Percentiles rank a stretch among this genome's conserved stretches.
These are phyloP conservation scores for Rhytidiadelphus loreus DNA, from an alignment of 225 moss, liverwort and hornwort species.

Conservation along the genomic window DNA sequence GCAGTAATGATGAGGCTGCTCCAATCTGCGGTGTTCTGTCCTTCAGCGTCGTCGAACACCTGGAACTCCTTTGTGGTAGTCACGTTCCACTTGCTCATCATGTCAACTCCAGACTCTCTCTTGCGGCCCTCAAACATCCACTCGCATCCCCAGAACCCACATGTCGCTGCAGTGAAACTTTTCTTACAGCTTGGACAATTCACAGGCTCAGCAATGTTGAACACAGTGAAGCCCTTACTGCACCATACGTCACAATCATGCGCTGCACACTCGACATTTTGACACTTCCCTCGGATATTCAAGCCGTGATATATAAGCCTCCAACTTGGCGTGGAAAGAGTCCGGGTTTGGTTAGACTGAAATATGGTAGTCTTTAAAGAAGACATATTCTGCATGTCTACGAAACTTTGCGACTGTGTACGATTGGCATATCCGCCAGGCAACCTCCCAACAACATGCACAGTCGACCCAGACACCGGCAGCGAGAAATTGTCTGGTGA, in stretches of 20 bases:
- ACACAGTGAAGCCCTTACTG: neutral
- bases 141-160: neutral
- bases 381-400: neutral
- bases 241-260: neutral
- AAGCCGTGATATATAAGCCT: accelerated
- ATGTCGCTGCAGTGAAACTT: neutral
- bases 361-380: neutral
- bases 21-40: neutral
- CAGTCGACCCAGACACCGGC: neutral
- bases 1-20: neutral
- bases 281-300: neutral
- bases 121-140: neutral
- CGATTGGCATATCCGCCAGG: neutral
- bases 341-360: too few relatives aligned
- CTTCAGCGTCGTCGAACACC: neutral
- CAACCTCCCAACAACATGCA: neutral
- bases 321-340: too few relatives aligned
- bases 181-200: neutral
- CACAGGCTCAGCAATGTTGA: neutral
- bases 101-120: neutral
- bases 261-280: neutral
- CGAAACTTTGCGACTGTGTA: neutral
- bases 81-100: neutral
- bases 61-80: neutral
- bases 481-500: neutral